These are phyloP conservation scores for Barnettozyma salicaria DNA, from an alignment of 805 yeast genomes.

Conservation along the genomic window DNA sequence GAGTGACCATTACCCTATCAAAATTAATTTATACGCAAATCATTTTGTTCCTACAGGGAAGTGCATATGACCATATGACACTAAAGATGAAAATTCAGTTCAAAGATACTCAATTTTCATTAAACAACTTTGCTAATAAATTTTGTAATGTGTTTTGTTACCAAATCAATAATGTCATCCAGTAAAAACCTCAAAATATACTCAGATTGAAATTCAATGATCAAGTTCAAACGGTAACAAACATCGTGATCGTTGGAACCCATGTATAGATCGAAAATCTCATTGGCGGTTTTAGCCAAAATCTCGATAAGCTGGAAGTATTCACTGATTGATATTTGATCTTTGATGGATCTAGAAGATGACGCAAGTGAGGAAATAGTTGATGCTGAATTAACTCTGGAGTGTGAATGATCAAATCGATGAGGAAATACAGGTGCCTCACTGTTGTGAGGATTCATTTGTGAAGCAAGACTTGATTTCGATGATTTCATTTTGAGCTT, in stretches of 20 bases:
- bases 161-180: constrained; percentile 4
- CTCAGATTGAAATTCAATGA: constrained; percentile 7
- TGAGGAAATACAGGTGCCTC: not conserved
- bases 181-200: constrained; percentile 12
- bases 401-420: not conserved
- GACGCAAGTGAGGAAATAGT: not conserved
- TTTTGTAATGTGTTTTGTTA: constrained; percentile 2
- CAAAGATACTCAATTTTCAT: constrained; percentile 1
- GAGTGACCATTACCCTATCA: too few relatives aligned
- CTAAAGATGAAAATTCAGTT: too few relatives aligned
- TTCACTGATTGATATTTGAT: constrained; percentile 11
- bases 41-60: too few relatives aligned
- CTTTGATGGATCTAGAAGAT: constrained; percentile 12
- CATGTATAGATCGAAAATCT: constrained; percentile 5
- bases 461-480: too few relatives aligned
- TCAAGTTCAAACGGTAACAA: constrained; percentile 4
- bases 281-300: constrained; percentile 7
- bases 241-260: constrained; percentile 4
- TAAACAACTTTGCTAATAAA: not conserved
- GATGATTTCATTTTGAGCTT: constrained; percentile 5
- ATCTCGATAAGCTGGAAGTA: constrained; percentile 9
- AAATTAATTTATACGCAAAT: too few relatives aligned
- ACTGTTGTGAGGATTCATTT: too few relatives aligned
- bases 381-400: constrained; percentile 5
- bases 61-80: too few relatives aligned